Conservation (phyloP, 2,329 filamentous ascomycete species). For the Penicillium sp. region DNA sequence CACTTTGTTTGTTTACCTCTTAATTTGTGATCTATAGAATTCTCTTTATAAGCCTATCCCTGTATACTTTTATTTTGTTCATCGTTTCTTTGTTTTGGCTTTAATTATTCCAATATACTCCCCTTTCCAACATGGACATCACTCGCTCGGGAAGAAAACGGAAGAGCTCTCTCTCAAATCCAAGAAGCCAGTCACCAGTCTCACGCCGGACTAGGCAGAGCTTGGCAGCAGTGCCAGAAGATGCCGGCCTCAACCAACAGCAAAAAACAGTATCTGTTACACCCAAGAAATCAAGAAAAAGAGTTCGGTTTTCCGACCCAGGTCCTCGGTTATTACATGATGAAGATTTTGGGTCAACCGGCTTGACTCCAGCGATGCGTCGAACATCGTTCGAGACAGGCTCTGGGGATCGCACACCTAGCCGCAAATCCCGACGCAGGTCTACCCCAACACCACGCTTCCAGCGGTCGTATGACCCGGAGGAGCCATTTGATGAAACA, state of each 20-base stretch:
- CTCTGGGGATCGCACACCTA: constrained; percentile 30
- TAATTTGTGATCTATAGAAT: constrained; percentile 24
- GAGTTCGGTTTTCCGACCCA: constrained; percentile 49
- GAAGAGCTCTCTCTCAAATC: constrained; percentile 22
- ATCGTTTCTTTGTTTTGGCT: neutral
- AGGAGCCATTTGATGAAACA: constrained; percentile 19
- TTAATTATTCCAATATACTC: neutral
- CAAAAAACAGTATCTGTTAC: constrained; percentile 18
- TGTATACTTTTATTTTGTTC: neutral
- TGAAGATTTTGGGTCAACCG: constrained; percentile 34
- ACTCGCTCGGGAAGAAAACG: constrained; percentile 30
- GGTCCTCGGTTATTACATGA: constrained; percentile 30
- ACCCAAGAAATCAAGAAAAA: constrained; percentile 41
- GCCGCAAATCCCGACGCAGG: constrained; percentile 30
- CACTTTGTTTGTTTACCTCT: constrained; percentile 28
- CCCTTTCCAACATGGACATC: constrained; percentile 24
- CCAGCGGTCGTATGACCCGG: constrained; percentile 23
- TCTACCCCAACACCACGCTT: constrained; percentile 36
- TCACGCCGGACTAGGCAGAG: constrained; percentile 20
- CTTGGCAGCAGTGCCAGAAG: neutral
- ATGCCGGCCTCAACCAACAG: neutral
- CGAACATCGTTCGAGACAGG: constrained; percentile 39
- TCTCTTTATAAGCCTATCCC: constrained; percentile 14
- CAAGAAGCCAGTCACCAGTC: constrained; percentile 17
- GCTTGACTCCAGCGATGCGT: constrained; percentile 46